Conservation (phyloP, 1,139 yeast species). For the Protomyces lactucae-debilis region DNA sequence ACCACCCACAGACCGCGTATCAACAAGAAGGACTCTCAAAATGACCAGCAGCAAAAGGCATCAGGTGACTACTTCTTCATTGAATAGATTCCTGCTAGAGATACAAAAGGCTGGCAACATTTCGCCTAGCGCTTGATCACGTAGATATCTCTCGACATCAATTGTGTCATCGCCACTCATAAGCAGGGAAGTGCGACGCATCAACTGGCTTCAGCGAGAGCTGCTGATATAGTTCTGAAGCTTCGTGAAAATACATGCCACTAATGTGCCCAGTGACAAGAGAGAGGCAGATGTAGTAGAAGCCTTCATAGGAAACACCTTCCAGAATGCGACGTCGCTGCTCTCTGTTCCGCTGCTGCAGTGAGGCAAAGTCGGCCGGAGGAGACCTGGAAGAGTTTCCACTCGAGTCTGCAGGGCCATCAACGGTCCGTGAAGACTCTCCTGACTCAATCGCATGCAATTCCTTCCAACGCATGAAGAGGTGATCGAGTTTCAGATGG, state of each 20-base stretch:
- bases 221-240: slow-evolving; percentile 1
- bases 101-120: background rate
- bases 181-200: background rate
- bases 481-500: slow-evolving; percentile 45
- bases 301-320: slow-evolving; percentile 90
- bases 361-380: background rate
- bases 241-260: slow-evolving; percentile 74
- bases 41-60: slow-evolving; percentile 94
- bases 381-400: background rate
- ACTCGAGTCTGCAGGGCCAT: background rate
- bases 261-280: slow-evolving; percentile 67
- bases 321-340: slow-evolving; percentile 36
- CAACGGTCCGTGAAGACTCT: background rate
- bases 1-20: slow-evolving; percentile 97
- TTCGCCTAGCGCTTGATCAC: background rate
- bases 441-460: slow-evolving; percentile 33
- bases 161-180: background rate
- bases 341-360: background rate
- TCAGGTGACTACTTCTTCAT: slow-evolving; percentile 71
- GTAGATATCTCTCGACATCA: background rate
- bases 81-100: background rate
- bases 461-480: slow-evolving; percentile 96
- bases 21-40: slow-evolving; percentile 93
- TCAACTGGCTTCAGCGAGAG: background rate
- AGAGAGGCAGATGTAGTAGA: slow-evolving; percentile 79